phyloP scores from a whole-genome alignment of 2,329 filamentous ascomycete species.

The Ophiocordyceps polyrhachis-furcata region DNA sequence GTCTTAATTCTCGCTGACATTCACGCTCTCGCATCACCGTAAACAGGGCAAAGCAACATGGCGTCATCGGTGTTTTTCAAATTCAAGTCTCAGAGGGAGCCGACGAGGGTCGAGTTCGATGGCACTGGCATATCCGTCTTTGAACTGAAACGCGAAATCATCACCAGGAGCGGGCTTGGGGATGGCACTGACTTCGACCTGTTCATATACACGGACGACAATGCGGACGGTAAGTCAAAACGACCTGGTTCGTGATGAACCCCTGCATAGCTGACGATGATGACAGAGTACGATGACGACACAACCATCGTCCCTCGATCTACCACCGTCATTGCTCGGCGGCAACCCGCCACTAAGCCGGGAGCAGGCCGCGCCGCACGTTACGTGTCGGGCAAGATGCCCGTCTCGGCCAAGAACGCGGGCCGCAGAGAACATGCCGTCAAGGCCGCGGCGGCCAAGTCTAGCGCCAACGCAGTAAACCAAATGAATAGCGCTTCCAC shows the following conservation, averaged over 20 bases:
- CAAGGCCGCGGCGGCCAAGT: slow-evolving; percentile 37
- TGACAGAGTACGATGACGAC: slow-evolving; percentile 84
- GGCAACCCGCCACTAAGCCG: slow-evolving; percentile 65
- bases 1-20: background rate
- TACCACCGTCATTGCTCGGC: slow-evolving; percentile 77
- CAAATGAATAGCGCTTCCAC: slow-evolving; percentile 66
- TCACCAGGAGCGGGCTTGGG: slow-evolving; percentile 78
- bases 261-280: slow-evolving; percentile 9
- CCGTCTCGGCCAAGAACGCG: slow-evolving; percentile 66
- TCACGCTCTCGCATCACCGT: slow-evolving; percentile 3
- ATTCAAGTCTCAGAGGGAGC: slow-evolving; percentile 97
- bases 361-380: slow-evolving; percentile 81
- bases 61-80: slow-evolving; percentile 98
- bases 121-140: slow-evolving; percentile 96
- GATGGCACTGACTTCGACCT: slow-evolving; percentile 95
- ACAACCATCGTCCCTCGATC: slow-evolving; percentile 93
- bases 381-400: slow-evolving; percentile 94
- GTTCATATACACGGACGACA: slow-evolving; percentile 82
- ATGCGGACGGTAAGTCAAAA: slow-evolving; percentile 51
- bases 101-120: slow-evolving; percentile 86
- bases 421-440: slow-evolving; percentile 44
- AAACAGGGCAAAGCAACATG: slow-evolving; percentile 34
- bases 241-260: background rate
- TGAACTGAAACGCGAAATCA: slow-evolving; percentile 97
- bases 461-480: slow-evolving; percentile 35